Evolutionary conservation across 2,329 filamentous ascomycete species (phyloP), one percentile per base, ranked within the genome.

Genomic region (Diaporthe longicolla): DNA sequence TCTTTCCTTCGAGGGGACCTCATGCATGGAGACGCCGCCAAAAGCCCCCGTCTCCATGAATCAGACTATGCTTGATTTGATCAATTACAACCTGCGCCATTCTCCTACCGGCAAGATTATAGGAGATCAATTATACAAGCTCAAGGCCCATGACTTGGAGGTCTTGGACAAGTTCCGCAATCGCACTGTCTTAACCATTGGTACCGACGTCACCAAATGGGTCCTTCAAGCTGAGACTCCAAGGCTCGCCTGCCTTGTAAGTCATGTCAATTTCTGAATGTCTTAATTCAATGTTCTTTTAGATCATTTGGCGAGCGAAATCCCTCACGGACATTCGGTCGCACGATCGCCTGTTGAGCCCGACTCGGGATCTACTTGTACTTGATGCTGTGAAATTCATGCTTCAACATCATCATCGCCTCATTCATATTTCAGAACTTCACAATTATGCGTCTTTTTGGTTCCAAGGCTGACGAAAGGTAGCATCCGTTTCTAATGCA

Each of bases 401-500:
- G 19, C 54, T 21, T 32, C 9, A 10, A 24, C 17, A 10, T 40
- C n/a, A n/a, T 24, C 24, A 48, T 21, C 13, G 19, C 26, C 17
- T 32, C 7, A 1, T 35, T 4, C 11, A 24, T 5, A 21, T 19
- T 21, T 35, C 2, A 21, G 9, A 35, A 0, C 1, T 45, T 6
- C 45, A 52, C 9, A 1, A 7, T 11, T 4, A 9, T 6, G 4
- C 9, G 4, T 57, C 1, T 40, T 9, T 13, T 43, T 43, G 40
- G 40, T 17, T 15, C 32, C 1, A 4, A 32, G 5, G 24, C 55
- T 73, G n/a, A 40, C 24, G 15, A 26, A 11, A 32, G 26, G 11
- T 75, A 80, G 86, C 81, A 89, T 65, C 84, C 86, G 0, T 90
- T 88, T 71, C 82, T 91, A 7, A 85, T 90, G 81, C 89, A 91